Evolutionary conservation across 2,329 filamentous ascomycete species (phyloP).

Genomic region (Alternaria panax): DNA sequence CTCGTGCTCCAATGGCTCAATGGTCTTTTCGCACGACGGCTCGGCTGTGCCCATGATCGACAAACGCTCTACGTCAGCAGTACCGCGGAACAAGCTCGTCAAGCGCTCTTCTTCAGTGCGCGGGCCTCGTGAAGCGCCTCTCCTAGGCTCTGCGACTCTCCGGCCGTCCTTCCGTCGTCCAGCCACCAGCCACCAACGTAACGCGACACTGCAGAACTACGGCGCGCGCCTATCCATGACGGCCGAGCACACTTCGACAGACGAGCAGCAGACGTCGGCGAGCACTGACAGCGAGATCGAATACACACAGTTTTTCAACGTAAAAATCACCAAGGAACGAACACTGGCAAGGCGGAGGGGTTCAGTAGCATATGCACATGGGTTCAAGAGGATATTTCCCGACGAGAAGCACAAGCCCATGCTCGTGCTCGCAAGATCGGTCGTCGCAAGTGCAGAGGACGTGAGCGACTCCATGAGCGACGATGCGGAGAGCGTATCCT

Average conservation of each 20-base stretch:
- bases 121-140: constrained; percentile 53
- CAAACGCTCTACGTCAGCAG: constrained; percentile 48
- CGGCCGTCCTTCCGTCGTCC: constrained; percentile 73
- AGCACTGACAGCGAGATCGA: constrained; percentile 39
- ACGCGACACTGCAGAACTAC: constrained; percentile 70
- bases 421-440: constrained; percentile 57
- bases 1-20: constrained; percentile 67
- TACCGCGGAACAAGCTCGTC: constrained; percentile 77
- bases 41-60: constrained; percentile 71
- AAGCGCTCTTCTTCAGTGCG: constrained; percentile 72
- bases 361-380: constrained; percentile 47
- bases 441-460: constrained; percentile 43
- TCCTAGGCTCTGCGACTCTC: constrained; percentile 65
- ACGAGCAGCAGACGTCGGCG: constrained; percentile 26
- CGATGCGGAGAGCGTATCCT: constrained; percentile 50
- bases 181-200: constrained; percentile 80
- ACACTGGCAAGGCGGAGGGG: constrained; percentile 53
- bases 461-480: constrained; percentile 49
- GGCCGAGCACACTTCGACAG: constrained; percentile 30
- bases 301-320: constrained; percentile 50
- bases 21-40: constrained; percentile 55
- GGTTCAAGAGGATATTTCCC: constrained; percentile 55
- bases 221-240: constrained; percentile 44
- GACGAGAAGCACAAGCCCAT: constrained; percentile 56
- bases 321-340: constrained; percentile 44